Base-by-base conservation (phyloP, 176 grass and related monocot species). In the Paspalum notatum region DNA sequence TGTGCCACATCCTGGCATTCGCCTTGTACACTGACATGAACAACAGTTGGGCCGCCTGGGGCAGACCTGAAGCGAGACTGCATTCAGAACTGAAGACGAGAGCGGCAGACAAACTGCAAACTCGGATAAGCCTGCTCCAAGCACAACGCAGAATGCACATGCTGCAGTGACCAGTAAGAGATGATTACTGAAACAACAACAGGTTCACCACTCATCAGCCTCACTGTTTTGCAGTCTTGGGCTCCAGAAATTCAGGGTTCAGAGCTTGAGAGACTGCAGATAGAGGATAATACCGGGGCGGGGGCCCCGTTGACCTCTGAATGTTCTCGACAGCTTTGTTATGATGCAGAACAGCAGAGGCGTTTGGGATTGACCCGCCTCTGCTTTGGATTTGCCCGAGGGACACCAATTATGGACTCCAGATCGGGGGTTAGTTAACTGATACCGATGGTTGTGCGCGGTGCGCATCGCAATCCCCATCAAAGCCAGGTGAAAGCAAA, bases 381-480 rank as follows among this genome's bases (percentile, higher is more conserved):
- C 62, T 68, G 62, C 62, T 68, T 68, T 62, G 68, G 81, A 38
- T 84, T 76, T 49, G 77, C 5, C 39, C 40, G 11, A 71, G 55
- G 39, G 57, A 47, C 48, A 70, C 77, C 77, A 76, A 71, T 89
- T 72, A 89, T 85, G 77, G 65, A 56, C 22, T 82, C 41, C 65
- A 72, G 41, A 74, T 20, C 22, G 49, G 4, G 4, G 38, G 45
- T 77, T 89, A 89, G 77, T 85, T 85, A 89, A 89, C 77, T 81
- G 83, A 85, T 64, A 37, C 77, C 87, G 56, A 89, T 64, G 77
- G 77, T n/a, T 81, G 25, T 80, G 87, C 76, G 63, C 71, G 32
- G 32, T 32, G 32, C 83, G 41, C 74, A 81, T 65, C 77, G 77
- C 82, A 27, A 85, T 82, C 82, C 82, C 87, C 82, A 81, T 85